These are phyloP conservation scores for Aspergillus eucalypticola DNA, from an alignment of 2,329 filamentous ascomycete genomes.

Conservation along the genomic window DNA sequence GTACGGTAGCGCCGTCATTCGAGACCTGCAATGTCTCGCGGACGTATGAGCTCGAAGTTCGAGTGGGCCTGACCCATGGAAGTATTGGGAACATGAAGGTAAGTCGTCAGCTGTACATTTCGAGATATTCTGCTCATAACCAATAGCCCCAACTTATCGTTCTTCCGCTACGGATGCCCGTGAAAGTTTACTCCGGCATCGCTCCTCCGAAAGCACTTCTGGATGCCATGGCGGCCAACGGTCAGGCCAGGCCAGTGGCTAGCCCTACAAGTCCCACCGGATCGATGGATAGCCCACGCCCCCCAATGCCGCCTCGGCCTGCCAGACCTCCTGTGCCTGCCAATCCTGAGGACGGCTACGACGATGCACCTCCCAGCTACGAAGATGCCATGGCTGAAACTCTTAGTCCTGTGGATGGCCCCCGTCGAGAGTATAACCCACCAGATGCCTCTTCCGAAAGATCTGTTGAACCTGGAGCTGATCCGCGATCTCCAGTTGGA, in stretches of 20 bases:
- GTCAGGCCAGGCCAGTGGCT: conserved; percentile 26
- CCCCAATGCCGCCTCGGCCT: conserved; percentile 46
- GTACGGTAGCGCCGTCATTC: conserved; percentile 84
- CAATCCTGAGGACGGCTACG: conserved; percentile 37
- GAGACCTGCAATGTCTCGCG: conserved; percentile 83
- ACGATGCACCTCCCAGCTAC: conserved; percentile 91
- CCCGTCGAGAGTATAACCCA: conserved; percentile 57
- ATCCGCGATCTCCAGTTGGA: conserved; percentile 39
- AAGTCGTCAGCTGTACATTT: conserved; percentile 26
- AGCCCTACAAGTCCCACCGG: conserved; percentile 20
- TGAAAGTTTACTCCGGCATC: conserved; percentile 86
- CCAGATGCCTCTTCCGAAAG: conserved; percentile 37
- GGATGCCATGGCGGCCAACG: conserved; percentile 56
- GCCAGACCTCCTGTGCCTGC: conserved; percentile 26
- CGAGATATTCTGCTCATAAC: conserved; percentile 18
- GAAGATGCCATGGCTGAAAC: conserved; percentile 86
- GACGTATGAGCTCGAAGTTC: conserved; percentile 79
- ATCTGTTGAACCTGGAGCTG: conserved; percentile 38
- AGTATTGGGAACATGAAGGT: conserved; percentile 55
- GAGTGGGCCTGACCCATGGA: conserved; percentile 75
- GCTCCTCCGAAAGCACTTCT: conserved; percentile 75
- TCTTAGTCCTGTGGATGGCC: conserved; percentile 70
- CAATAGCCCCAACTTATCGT: conserved; percentile 70
- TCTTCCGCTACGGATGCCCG: conserved; percentile 74
- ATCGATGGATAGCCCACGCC: conserved; percentile 29